A percentile compares a stretch with the other conserved stretches of the same genome.
phyloP scores from a whole-genome alignment of 371 early-diverging fungal genomes.

The Syncephalastrum contaminatum region DNA sequence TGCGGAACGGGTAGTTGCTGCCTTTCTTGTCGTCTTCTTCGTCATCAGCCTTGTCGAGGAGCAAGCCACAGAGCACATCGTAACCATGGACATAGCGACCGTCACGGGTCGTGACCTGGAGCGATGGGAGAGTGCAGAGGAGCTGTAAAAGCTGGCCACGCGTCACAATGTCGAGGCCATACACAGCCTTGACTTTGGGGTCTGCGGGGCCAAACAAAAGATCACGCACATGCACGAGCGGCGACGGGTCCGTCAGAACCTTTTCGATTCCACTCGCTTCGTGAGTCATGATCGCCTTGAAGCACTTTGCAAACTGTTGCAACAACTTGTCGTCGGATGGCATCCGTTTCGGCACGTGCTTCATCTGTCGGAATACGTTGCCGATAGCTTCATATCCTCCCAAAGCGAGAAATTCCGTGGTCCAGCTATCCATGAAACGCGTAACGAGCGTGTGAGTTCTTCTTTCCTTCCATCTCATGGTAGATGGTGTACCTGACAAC shows the following conservation, averaged over 20 bases:
- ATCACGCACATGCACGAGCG: constrained; percentile 43
- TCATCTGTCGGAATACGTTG: constrained; percentile 39
- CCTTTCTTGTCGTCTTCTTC: constrained; percentile 15
- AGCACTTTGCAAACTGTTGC: constrained; percentile 44
- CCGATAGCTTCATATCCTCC: constrained; percentile 47
- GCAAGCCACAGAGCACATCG: constrained; percentile 40
- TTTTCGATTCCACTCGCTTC: constrained; percentile 40
- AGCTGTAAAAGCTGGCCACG: constrained; percentile 34
- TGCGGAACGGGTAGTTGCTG: constrained; percentile 38
- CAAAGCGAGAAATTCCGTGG: constrained; percentile 41
- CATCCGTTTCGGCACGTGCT: constrained; percentile 37
- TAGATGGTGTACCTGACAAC: constrained; percentile 28
- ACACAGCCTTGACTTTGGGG: constrained; percentile 40
- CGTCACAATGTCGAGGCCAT: constrained; percentile 38
- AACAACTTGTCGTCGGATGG: constrained; percentile 38
- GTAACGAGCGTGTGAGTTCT: neutral
- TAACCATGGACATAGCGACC: constrained; percentile 45
- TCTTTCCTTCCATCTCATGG: neutral
- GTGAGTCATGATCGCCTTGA: constrained; percentile 49
- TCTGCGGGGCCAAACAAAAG: constrained; percentile 42
- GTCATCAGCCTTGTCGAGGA: constrained; percentile 36
- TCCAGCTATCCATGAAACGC: constrained; percentile 34
- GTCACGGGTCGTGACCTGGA: constrained; percentile 29
- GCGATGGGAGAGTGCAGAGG: constrained; percentile 43
- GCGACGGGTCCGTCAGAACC: constrained; percentile 35